phyloP scores from a whole-genome alignment of 1,284 basidiomycete species.

The Pascua guehoae region DNA sequence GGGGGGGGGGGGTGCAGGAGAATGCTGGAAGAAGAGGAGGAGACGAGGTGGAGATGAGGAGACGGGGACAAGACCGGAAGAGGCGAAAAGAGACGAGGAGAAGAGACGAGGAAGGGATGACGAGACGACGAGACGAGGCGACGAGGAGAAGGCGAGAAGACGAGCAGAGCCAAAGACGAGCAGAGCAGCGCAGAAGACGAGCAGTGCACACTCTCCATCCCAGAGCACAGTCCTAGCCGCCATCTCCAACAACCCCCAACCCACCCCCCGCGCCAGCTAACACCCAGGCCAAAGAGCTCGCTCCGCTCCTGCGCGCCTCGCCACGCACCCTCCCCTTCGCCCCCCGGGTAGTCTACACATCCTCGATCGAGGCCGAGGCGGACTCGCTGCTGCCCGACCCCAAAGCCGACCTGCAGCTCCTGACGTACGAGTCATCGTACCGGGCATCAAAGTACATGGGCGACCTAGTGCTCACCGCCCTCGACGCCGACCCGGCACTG shows the following conservation, averaged over 20 bases:
- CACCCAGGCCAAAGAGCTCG: conserved; percentile 41
- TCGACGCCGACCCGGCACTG: conserved; percentile 50
- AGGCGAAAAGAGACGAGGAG: too few species aligned
- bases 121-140: too few species aligned
- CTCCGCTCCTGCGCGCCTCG: conserved; percentile 37
- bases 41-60: too few species aligned
- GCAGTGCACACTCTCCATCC: too few species aligned
- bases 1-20: too few species aligned
- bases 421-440: conserved; percentile 62
- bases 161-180: too few species aligned
- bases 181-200: too few species aligned
- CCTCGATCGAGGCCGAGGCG: conserved; percentile 64
- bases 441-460: conserved; percentile 74
- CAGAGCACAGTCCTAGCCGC: background rate
- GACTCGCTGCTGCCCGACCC: conserved; percentile 55
- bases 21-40: too few species aligned
- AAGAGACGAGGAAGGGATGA: too few species aligned
- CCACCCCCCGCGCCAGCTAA: background rate
- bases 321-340: conserved; percentile 45
- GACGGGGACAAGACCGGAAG: too few species aligned
- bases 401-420: conserved; percentile 66
- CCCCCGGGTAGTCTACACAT: conserved; percentile 74
- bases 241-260: conserved; percentile 51
- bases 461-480: conserved; percentile 62
- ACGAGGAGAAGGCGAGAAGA: too few species aligned